Conservation (phyloP, 2,329 filamentous ascomycete genomes). For the Neopestalotiopsis sp. region DNA sequence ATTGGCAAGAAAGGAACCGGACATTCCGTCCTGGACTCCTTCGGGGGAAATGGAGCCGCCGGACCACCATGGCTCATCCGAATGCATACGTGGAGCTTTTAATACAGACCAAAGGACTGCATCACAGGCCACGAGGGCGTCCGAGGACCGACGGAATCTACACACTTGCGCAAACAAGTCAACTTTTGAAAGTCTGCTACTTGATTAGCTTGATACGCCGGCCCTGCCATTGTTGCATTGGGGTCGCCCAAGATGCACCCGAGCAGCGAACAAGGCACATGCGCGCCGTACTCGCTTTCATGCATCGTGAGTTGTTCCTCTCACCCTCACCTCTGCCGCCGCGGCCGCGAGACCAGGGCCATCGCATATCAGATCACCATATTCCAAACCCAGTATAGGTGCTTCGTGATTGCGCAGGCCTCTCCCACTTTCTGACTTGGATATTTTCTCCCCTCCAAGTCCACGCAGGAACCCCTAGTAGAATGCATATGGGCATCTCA, state of each 20-base stretch:
- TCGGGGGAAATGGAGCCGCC: neutral
- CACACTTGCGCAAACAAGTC: neutral
- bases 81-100: neutral
- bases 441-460: too few relatives aligned
- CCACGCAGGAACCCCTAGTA: too few relatives aligned
- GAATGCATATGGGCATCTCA: too few relatives aligned
- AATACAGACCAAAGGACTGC: neutral
- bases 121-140: neutral
- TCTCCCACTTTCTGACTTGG: too few relatives aligned
- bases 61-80: neutral
- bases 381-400: neutral
- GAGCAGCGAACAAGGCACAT: neutral
- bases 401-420: neutral
- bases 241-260: neutral
- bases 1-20: neutral
- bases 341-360: neutral
- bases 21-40: neutral
- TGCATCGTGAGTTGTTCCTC: constrained; percentile 5
- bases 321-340: neutral
- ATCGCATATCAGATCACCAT: neutral
- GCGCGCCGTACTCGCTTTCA: neutral
- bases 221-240: constrained; percentile 9
- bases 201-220: neutral
- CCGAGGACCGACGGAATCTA: constrained; percentile 3
- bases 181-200: neutral